Evolutionary conservation across 2,329 filamentous ascomycete genomes (phyloP).

Genomic region (Talaromyces sp.): DNA sequence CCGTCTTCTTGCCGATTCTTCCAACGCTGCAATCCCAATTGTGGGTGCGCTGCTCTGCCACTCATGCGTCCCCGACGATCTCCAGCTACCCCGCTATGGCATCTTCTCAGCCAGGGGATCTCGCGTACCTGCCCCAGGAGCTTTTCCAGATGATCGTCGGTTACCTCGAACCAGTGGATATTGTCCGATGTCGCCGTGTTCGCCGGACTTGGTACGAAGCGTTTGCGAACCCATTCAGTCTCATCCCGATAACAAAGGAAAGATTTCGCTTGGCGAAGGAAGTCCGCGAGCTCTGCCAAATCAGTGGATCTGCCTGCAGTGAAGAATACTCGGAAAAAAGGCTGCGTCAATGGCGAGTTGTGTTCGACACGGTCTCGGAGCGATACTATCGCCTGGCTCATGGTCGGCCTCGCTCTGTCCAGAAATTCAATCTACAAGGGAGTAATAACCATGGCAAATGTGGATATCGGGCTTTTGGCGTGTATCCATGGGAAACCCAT

Average conservation of each 20-base stretch:
- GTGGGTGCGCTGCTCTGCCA: neutral
- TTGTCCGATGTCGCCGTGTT: constrained; percentile 49
- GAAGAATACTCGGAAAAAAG: constrained; percentile 3
- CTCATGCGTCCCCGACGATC: neutral
- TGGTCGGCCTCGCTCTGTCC: constrained; percentile 43
- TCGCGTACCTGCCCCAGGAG: constrained; percentile 48
- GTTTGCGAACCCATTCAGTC: constrained; percentile 46
- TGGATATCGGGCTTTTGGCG: constrained; percentile 34
- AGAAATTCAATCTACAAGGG: constrained; percentile 41
- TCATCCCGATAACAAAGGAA: constrained; percentile 43
- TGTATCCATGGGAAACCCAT: constrained; percentile 38
- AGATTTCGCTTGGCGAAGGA: constrained; percentile 53
- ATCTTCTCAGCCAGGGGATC: constrained; percentile 12
- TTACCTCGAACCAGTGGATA: constrained; percentile 46
- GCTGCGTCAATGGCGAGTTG: constrained; percentile 14
- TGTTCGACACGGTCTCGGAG: constrained; percentile 48
- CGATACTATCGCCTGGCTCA: constrained; percentile 51
- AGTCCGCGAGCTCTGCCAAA: constrained; percentile 33
- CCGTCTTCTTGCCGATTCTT: neutral
- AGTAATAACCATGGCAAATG: constrained; percentile 26
- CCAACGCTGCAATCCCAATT: neutral
- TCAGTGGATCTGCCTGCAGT: neutral
- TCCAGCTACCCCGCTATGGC: constrained; percentile 3
- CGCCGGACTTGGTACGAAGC: constrained; percentile 45
- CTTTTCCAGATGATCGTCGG: constrained; percentile 52